phyloP scores from a whole-genome alignment of 345 rosid genomes.

The Ceriops decandra region DNA sequence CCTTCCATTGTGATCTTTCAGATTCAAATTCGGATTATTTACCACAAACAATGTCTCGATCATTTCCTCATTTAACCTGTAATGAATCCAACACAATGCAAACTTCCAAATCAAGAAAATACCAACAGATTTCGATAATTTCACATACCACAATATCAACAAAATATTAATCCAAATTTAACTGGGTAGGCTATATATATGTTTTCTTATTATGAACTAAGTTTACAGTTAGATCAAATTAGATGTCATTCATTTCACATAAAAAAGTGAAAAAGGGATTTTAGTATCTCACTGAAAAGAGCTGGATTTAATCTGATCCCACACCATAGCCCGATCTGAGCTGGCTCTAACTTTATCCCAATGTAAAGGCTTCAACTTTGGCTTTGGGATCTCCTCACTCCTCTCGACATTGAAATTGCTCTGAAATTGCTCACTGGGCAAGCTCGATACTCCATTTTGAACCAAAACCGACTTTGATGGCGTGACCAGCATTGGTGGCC shows the following conservation, averaged over 20 bases:
- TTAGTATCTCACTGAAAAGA: slow-evolving; percentile 76
- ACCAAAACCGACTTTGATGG: slow-evolving; percentile 38
- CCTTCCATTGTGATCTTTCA: slow-evolving; percentile 39
- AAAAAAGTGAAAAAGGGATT: background rate
- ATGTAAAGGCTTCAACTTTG: slow-evolving; percentile 85
- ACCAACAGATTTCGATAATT: background rate
- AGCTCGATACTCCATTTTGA: slow-evolving; percentile 17
- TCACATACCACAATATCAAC: background rate
- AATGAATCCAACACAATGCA: slow-evolving; percentile 20
- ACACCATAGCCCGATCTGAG: slow-evolving; percentile 86
- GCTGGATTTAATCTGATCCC: slow-evolving; percentile 91
- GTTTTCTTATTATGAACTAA: no score
- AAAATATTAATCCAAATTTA: no score
- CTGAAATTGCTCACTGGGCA: slow-evolving; percentile 20
- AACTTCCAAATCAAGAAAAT: slow-evolving; percentile 6
- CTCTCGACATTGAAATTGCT: slow-evolving; percentile 30
- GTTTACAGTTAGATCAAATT: no score
- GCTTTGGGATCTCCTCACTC: slow-evolving; percentile 51
- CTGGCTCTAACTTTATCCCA: slow-evolving; percentile 98
- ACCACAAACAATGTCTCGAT: slow-evolving; percentile 80
- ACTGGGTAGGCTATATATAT: no score
- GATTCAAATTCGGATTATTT: slow-evolving; percentile 45
- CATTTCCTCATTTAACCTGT: slow-evolving; percentile 95
- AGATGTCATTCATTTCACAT: background rate
- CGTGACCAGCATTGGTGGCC: slow-evolving; percentile 36